phyloP scores from a whole-genome alignment of 108 stramenopile species.

The Cylindrotheca closterium region DNA sequence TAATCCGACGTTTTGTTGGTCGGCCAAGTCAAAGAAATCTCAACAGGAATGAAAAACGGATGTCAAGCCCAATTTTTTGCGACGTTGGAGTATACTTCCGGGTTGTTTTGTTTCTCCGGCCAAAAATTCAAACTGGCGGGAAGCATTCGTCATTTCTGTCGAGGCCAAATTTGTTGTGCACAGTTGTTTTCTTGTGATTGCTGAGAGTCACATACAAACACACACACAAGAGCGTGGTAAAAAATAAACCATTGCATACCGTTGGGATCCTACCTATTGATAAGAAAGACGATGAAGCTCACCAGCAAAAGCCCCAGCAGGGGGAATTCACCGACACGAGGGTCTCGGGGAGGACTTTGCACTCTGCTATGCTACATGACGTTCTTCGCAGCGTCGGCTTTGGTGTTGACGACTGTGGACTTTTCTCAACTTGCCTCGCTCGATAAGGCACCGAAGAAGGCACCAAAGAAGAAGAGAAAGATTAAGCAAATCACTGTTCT shows the following conservation, averaged over 20 bases:
- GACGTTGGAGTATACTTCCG: too few relatives aligned
- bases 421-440: neutral
- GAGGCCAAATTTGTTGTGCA: too few relatives aligned
- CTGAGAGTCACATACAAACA: neutral
- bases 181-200: too few relatives aligned
- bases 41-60: too few relatives aligned
- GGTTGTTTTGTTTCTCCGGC: too few relatives aligned
- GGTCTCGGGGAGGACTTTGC: too few relatives aligned
- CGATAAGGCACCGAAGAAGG: neutral
- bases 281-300: neutral
- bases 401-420: neutral
- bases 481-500: slow-evolving; percentile 37
- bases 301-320: neutral
- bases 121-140: too few relatives aligned
- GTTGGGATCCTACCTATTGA: neutral
- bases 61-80: too few relatives aligned
- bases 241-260: neutral
- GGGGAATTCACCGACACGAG: too few relatives aligned
- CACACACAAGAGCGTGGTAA: neutral
- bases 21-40: too few relatives aligned
- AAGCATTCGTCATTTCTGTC: too few relatives aligned
- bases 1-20: too few relatives aligned
- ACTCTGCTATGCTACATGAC: neutral
- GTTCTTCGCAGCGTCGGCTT: neutral
- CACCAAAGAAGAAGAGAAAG: neutral